Base-by-base conservation (phyloP, 202 grass and related monocot genomes). In the Schoenoplectus triqueter region DNA sequence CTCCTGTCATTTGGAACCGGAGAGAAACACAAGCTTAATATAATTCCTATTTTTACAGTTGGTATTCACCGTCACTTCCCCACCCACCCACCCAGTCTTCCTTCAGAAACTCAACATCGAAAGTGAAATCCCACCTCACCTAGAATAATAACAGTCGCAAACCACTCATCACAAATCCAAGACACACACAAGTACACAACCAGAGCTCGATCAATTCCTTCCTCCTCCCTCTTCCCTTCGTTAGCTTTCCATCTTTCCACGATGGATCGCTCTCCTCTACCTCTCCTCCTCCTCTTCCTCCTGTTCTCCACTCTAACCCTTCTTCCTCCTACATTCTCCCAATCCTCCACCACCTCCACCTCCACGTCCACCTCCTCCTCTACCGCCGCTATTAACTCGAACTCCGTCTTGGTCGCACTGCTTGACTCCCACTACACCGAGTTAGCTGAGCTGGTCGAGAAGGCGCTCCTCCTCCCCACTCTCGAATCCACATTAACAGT, bases 401-500 rank as follows among this genome's bases (percentile, higher is more conserved):
- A 92, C 73, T 98, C 95, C 1, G 92, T 98, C 48, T 86, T 98
- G 75, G 95, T 95, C 20, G 92, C 91, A 46, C 85, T 98, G 5
- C 86, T 98, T 4, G 92, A 98, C 80, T 98, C 95, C 11, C 92
- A 86, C 87, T 93, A 98, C 89, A 98, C 95, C 59, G 92, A 93
- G 83, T 85, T 98, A 1, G 87, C 89, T 3, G 92, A 98, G 66
- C 88, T 98, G 31, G 95, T 98, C 45, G 95, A 98, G 91, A 98
- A 98, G 85, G 95, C 91, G 11, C 86, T 95, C 22, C 91, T 98
- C 3, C 91, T 98, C 8, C 89, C 89, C 41, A 10, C 85, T 3
- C 92, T 95, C 0, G 91, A 98, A 87, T 93, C 92, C 64, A 90
- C 89, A 49, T 88, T 95, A 18, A 88, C 92, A 1, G 20, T 39